These are phyloP conservation scores for Aspergillus affinis DNA, from an alignment of 495 filamentous ascomycete genomes.

Conservation along the genomic window DNA sequence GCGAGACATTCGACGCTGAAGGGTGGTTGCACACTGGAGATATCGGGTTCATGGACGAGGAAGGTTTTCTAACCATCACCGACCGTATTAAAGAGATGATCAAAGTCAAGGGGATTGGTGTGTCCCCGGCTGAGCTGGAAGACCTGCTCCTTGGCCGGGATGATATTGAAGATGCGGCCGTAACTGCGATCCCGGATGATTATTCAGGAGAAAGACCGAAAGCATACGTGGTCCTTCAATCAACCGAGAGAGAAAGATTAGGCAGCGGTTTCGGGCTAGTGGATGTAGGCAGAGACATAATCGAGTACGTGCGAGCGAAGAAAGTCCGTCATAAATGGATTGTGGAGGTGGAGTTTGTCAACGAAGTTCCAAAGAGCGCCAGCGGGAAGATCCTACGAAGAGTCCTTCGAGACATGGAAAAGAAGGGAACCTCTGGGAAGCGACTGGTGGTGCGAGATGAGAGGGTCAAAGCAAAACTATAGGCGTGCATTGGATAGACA, in stretches of 20 bases:
- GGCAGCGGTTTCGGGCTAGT: constrained; percentile 22
- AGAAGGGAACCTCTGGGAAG: constrained; percentile 19
- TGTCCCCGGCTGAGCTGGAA: constrained; percentile 71
- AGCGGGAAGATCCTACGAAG: constrained; percentile 67
- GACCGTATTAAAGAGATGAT: constrained; percentile 76
- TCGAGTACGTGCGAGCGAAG: constrained; percentile 57
- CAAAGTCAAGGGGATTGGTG: constrained; percentile 70
- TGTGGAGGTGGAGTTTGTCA: constrained; percentile 61
- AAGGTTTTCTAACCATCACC: constrained; percentile 59
- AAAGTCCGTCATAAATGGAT: constrained; percentile 68
- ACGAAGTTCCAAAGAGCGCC: constrained; percentile 65
- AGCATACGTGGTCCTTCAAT: constrained; percentile 60
- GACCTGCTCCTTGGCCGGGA: constrained; percentile 58
- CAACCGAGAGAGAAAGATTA: constrained; percentile 3
- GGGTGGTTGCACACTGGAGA: constrained; percentile 69
- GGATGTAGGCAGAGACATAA: constrained; percentile 40
- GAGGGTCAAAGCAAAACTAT: constrained; percentile 42
- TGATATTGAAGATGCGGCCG: constrained; percentile 59
- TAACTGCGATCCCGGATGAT: constrained; percentile 58
- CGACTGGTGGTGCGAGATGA: constrained; percentile 37
- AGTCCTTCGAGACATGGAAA: constrained; percentile 48
- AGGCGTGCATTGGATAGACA: background rate
- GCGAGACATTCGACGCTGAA: constrained; percentile 59
- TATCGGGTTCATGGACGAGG: constrained; percentile 54
- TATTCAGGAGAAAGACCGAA: constrained; percentile 64